Percentiles rank a stretch among this genome's conserved stretches.
phyloP scores from a whole-genome alignment of 176 grass and related monocot genomes.

The Elymus sibiricus region DNA sequence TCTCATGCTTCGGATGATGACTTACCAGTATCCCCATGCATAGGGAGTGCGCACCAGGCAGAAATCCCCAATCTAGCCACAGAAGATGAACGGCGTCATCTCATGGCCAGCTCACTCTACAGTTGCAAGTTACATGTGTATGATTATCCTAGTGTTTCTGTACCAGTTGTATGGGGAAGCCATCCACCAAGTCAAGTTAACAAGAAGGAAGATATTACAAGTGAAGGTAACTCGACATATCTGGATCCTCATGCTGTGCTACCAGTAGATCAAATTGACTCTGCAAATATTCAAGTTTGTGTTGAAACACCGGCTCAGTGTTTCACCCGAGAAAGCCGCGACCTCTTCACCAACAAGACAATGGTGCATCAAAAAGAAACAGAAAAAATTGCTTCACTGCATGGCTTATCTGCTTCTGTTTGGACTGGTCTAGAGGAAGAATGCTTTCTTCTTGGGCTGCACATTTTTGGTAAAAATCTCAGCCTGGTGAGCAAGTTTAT shows the following conservation, averaged over 20 bases:
- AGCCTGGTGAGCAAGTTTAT: slow-evolving; percentile 39
- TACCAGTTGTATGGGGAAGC: slow-evolving; percentile 40
- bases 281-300: neutral
- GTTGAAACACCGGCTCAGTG: slow-evolving; percentile 8
- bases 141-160: slow-evolving; percentile 24
- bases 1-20: slow-evolving; percentile 30
- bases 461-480: slow-evolving; percentile 66
- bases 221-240: neutral
- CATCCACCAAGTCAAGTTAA: neutral
- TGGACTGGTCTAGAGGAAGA: slow-evolving; percentile 47
- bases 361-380: neutral
- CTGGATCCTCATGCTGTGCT: slow-evolving; percentile 10
- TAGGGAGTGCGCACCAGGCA: slow-evolving; percentile 56
- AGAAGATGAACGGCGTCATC: slow-evolving; percentile 8
- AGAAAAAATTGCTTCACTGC: slow-evolving; percentile 29
- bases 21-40: slow-evolving; percentile 31
- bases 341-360: neutral
- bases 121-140: neutral
- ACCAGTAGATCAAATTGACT: slow-evolving; percentile 2
- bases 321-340: neutral
- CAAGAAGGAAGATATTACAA: neutral
- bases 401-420: slow-evolving; percentile 17
- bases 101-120: slow-evolving; percentile 1
- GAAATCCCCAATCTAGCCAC: slow-evolving; percentile 34
- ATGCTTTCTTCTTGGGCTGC: slow-evolving; percentile 57